Percentiles rank a stretch among this genome's conserved stretches.
These are phyloP conservation scores for Fusarium sp. DNA, from an alignment of 2,329 filamentous ascomycete species.

Conservation along the genomic window DNA sequence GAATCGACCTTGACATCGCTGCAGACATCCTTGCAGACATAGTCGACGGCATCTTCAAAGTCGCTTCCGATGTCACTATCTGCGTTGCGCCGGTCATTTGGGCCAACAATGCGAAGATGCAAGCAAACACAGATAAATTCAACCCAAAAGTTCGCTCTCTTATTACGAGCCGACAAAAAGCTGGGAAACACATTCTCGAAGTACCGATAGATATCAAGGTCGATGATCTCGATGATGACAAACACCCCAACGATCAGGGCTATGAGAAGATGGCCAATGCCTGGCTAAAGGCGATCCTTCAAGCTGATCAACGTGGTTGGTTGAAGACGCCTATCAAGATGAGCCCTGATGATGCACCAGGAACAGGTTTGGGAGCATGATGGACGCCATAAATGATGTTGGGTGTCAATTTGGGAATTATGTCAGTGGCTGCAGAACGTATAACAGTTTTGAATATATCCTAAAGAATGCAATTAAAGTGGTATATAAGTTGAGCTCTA, in stretches of 20 bases:
- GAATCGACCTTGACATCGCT: conserved; percentile 15
- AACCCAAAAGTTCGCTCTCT: conserved; percentile 23
- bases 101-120: conserved; percentile 33
- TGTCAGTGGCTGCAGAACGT: too few relatives aligned
- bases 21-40: conserved; percentile 15
- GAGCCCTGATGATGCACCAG: conserved; percentile 19
- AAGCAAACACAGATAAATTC: conserved; percentile 34
- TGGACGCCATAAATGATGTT: too few relatives aligned
- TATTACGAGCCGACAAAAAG: conserved; percentile 4
- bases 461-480: too few relatives aligned
- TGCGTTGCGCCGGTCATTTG: conserved; percentile 35
- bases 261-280: conserved; percentile 40
- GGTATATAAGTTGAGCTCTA: too few relatives aligned
- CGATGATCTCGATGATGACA: conserved; percentile 24
- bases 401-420: too few relatives aligned
- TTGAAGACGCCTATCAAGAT: conserved; percentile 26
- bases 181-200: conserved; percentile 21
- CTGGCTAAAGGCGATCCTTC: conserved; percentile 30
- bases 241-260: conserved; percentile 37
- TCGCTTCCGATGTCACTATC: conserved; percentile 29
- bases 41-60: conserved; percentile 30
- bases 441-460: too few relatives aligned
- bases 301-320: conserved; percentile 33
- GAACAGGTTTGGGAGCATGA: conserved; percentile 16
- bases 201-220: conserved; percentile 30